phyloP scores from a whole-genome alignment of 2,329 filamentous ascomycete genomes.

The Mycogone perniciosa region DNA sequence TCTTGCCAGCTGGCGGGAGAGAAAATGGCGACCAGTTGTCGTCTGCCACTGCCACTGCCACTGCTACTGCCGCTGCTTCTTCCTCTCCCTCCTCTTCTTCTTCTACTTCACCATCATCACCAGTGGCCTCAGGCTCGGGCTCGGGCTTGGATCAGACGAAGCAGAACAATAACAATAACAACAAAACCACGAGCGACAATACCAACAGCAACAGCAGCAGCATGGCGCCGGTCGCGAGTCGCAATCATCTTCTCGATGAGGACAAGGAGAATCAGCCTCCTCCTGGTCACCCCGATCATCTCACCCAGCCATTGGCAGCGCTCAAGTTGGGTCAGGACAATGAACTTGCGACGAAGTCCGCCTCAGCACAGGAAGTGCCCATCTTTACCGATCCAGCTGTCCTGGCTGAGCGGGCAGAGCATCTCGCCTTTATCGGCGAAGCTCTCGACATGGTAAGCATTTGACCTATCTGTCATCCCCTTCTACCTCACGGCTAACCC shows the following conservation, averaged over 20 bases:
- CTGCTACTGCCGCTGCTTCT: neutral
- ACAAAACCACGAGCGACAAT: constrained; percentile 8
- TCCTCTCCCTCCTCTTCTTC: constrained; percentile 1
- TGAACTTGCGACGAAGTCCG: neutral
- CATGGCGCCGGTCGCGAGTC: neutral
- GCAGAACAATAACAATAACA: constrained; percentile 3
- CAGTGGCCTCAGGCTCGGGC: too few relatives aligned
- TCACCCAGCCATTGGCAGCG: neutral
- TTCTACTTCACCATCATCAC: neutral
- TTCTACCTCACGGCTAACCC: constrained; percentile 18
- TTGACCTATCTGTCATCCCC: neutral
- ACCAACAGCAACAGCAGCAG: constrained; percentile 4
- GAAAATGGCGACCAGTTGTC: neutral
- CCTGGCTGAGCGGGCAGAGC: constrained; percentile 27
- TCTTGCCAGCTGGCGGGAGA: constrained; percentile 20
- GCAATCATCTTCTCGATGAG: neutral
- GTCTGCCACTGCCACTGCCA: neutral
- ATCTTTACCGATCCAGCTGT: constrained; percentile 21
- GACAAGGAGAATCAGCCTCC: constrained; percentile 29
- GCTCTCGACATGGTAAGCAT: constrained; percentile 73
- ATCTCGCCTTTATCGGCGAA: constrained; percentile 67
- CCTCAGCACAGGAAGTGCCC: neutral
- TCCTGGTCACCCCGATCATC: constrained; percentile 7
- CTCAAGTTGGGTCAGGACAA: constrained; percentile 16
- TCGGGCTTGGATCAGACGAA: too few relatives aligned